Evolutionary conservation across 2,329 filamentous ascomycete genomes (phyloP).

Genomic region (Bisporella sp.): DNA sequence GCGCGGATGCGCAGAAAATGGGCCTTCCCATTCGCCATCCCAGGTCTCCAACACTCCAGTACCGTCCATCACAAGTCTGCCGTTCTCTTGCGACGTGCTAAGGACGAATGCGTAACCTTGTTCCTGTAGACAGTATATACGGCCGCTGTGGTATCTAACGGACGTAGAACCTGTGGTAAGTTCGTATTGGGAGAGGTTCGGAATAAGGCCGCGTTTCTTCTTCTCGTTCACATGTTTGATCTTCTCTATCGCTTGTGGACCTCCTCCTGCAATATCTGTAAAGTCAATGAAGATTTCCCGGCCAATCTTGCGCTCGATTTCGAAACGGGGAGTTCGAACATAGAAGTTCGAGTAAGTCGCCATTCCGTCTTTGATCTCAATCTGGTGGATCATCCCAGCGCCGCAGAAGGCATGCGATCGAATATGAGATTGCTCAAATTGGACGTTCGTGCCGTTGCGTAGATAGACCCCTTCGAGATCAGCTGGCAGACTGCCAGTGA

Average conservation of each 20-base stretch:
- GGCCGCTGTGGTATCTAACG: background rate
- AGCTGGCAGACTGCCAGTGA: background rate
- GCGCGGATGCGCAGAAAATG: background rate
- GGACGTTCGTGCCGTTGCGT: background rate
- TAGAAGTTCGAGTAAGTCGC: background rate
- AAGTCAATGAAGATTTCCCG: background rate
- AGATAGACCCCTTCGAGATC: background rate
- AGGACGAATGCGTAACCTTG: background rate
- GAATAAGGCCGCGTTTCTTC: background rate
- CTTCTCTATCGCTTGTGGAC: background rate
- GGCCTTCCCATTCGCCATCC: background rate
- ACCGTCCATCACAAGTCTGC: background rate
- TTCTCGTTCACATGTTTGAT: background rate
- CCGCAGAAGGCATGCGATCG: background rate
- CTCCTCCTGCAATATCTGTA: background rate
- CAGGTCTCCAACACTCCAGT: background rate
- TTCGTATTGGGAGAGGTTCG: background rate
- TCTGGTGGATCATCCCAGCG: background rate
- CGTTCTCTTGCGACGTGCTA: background rate
- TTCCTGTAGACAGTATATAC: background rate
- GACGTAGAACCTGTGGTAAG: background rate
- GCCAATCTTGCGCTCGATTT: background rate
- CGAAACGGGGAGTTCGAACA: background rate
- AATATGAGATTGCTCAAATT: background rate
- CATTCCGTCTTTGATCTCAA: background rate